Percentiles rank a stretch among this genome's conserved stretches.
These are phyloP conservation scores for Aspergillus niger DNA, from an alignment of 2,329 filamentous ascomycete species.

Conservation along the genomic window DNA sequence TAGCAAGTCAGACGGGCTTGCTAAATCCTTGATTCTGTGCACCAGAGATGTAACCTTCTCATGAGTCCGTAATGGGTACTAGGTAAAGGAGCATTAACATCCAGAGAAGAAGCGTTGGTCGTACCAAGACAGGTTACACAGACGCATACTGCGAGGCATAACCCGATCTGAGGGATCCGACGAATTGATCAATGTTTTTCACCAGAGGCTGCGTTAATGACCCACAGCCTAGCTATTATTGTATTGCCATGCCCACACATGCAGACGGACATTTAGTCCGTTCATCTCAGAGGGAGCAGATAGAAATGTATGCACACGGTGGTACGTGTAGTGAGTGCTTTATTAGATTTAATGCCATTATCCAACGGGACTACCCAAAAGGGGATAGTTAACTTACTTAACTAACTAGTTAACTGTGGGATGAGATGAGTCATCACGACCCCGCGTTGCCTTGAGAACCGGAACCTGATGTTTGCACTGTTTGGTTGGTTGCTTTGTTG, in stretches of 20 bases:
- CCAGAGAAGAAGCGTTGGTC: neutral
- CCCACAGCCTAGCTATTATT: too few species aligned
- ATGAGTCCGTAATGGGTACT: neutral
- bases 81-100: neutral
- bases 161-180: neutral
- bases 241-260: neutral
- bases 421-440: neutral
- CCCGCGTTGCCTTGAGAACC: slow-evolving; percentile 16
- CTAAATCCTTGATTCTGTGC: neutral
- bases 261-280: too few species aligned
- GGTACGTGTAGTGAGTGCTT: neutral
- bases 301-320: neutral
- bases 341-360: neutral
- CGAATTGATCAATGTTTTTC: neutral
- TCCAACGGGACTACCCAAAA: too few species aligned
- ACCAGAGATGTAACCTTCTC: too few species aligned
- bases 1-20: neutral
- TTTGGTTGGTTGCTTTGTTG: slow-evolving; percentile 16
- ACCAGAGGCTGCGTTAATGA: too few species aligned
- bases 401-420: neutral
- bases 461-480: slow-evolving; percentile 12
- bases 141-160: neutral
- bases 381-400: neutral
- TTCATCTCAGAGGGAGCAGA: too few species aligned
- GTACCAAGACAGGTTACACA: neutral